phyloP scores from a whole-genome alignment of 2,329 filamentous ascomycete species.

The Fusarium aywerte region DNA sequence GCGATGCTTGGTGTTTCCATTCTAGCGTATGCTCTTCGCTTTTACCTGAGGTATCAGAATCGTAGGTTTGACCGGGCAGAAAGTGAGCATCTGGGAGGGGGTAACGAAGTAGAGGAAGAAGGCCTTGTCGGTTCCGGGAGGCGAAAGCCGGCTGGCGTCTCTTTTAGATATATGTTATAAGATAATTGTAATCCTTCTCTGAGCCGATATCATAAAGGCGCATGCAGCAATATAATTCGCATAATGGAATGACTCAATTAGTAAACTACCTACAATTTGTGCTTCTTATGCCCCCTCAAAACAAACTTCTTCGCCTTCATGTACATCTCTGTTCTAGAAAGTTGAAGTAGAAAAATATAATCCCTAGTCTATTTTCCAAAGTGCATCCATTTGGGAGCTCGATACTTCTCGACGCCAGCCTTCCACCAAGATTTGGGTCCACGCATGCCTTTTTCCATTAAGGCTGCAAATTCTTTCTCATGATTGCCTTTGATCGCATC shows the following conservation, averaged over 20 bases:
- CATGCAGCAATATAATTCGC: background rate
- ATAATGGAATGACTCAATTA: slow-evolving; percentile 8
- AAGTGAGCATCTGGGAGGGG: slow-evolving; percentile 36
- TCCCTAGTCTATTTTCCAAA: slow-evolving; percentile 36
- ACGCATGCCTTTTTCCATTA: slow-evolving; percentile 41
- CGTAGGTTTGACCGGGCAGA: slow-evolving; percentile 54
- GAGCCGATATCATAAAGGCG: background rate
- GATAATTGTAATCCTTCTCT: background rate
- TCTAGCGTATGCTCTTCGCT: slow-evolving; percentile 64
- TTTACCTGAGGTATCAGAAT: slow-evolving; percentile 65
- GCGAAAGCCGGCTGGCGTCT: slow-evolving; percentile 34
- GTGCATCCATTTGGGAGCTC: slow-evolving; percentile 49
- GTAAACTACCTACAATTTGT: slow-evolving; percentile 18
- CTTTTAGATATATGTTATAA: slow-evolving; percentile 62
- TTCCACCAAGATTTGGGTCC: slow-evolving; percentile 52
- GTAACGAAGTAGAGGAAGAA: slow-evolving; percentile 52
- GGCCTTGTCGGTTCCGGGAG: slow-evolving; percentile 52
- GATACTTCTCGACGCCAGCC: slow-evolving; percentile 50
- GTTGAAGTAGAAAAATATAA: background rate
- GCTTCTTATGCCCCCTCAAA: slow-evolving; percentile 27
- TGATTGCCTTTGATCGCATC: slow-evolving; percentile 43
- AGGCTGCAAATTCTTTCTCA: slow-evolving; percentile 40
- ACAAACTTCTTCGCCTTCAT: background rate
- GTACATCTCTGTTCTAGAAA: background rate
- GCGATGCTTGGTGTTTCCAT: slow-evolving; percentile 71